These are phyloP conservation scores for Arachis monticola DNA, from an alignment of 331 rosid species.

Conservation along the genomic window DNA sequence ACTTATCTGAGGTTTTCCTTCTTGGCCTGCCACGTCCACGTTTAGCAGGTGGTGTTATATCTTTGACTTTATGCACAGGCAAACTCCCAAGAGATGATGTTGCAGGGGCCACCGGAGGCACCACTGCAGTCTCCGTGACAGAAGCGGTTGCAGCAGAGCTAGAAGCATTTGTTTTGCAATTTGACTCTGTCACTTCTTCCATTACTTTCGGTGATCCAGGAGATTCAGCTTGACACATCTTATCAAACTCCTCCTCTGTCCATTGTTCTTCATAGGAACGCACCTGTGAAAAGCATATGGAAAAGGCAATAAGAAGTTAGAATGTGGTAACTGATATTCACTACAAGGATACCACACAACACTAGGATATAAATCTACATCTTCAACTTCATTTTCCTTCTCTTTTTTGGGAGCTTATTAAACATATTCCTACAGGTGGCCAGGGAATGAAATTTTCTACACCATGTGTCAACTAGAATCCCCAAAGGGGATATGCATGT, in stretches of 20 bases:
- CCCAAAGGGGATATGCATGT: neutral
- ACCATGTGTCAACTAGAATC: neutral
- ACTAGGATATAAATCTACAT: neutral
- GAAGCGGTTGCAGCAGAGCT: constrained; percentile 48
- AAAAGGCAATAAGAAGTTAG: constrained; percentile 1
- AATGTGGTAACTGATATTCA: neutral
- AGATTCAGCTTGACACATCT: constrained; percentile 84
- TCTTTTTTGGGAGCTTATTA: neutral
- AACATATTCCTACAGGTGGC: neutral
- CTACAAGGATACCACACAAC: constrained; percentile 6
- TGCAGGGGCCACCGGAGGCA: constrained; percentile 48
- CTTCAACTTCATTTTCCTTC: constrained; percentile 19
- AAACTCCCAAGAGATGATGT: constrained; percentile 54
- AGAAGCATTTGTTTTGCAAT: constrained; percentile 49
- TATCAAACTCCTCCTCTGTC: constrained; percentile 99
- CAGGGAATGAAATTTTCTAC: neutral
- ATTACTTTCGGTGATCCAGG: constrained; percentile 71
- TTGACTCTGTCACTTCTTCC: constrained; percentile 41
- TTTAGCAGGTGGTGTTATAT: constrained; percentile 82
- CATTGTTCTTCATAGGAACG: constrained; percentile 99
- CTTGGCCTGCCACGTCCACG: constrained; percentile 99
- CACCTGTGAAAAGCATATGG: constrained; percentile 57
- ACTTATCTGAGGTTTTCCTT: constrained; percentile 62
- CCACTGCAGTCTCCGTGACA: constrained; percentile 46
- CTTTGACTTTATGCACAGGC: constrained; percentile 60